Evolutionary conservation across 805 yeast genomes (phyloP), one percentile per base, ranked within the genome.

Genomic region (Lachancea mirantina): DNA sequence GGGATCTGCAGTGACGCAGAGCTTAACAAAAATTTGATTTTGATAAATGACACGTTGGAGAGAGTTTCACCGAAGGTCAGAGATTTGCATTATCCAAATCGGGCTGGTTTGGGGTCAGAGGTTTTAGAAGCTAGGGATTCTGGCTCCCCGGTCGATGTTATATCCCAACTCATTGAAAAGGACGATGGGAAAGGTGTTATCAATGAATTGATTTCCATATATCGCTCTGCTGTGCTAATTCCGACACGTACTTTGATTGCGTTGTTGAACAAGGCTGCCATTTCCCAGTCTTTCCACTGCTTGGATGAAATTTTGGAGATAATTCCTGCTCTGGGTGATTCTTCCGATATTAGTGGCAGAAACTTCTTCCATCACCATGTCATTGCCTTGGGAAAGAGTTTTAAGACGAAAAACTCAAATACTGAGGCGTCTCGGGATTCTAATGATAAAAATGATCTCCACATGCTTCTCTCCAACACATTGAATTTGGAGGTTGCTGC

Each of bases 341-440:
- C 76, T 0, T 61, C 75, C 6, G 96, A 87, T 47, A 74, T 88
- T 26, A 76, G 80, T 35, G 84, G 84, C 11, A 69, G 96, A 44
- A 88, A 83, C 52, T 78, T 88, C 48, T 72, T 88, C 47, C 97
- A 88, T 54, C 84, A 84, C 43, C 81, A 78, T 47, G 76, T 88
- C 15, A 77, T 88, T 35, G 72, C 81, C 6, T 67, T 82, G 36
- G 95, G 95, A 4, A 77, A 84, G 47, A 74, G 74, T 32, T 68
- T 64, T 34, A 49, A 65, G 48, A 18, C 18, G 8, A 17, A 10
- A 10, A 5, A 14, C 19, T n/a, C 11, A 19, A 9, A 10, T 6
- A 17, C 14, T 19, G 10, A 4, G 3, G 19, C 6, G 2, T 17
- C 30, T 14, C 6, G 13, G 7, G 22, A 28, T 3, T 15, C 24